Evolutionary conservation across 768 basidiomycete species (phyloP).

Genomic region (Russula dissimulans): DNA sequence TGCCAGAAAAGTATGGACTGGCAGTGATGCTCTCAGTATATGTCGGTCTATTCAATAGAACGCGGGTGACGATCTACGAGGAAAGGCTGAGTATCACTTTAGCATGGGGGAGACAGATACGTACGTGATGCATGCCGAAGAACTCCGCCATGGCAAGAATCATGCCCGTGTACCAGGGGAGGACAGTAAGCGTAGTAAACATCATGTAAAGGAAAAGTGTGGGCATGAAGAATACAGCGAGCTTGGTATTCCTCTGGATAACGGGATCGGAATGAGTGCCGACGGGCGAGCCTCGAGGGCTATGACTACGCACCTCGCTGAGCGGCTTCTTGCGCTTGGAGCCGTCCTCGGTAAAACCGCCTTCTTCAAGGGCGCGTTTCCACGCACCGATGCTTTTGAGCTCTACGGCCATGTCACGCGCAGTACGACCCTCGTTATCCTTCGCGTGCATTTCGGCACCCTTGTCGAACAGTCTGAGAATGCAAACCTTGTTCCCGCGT

Average conservation of each 20-base stretch:
- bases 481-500: slow-evolving; percentile 82
- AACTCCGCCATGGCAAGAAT: slow-evolving; percentile 79
- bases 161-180: slow-evolving; percentile 87
- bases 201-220: slow-evolving; percentile 73
- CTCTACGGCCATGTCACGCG: slow-evolving; percentile 91
- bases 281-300: not conserved
- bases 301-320: slow-evolving; percentile 45
- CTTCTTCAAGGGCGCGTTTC: slow-evolving; percentile 82
- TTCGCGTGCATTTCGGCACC: slow-evolving; percentile 76
- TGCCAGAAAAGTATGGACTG: slow-evolving; percentile 89
- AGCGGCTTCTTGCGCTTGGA: slow-evolving; percentile 55
- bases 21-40: slow-evolving; percentile 78
- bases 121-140: slow-evolving; percentile 89
- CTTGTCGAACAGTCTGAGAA: slow-evolving; percentile 74
- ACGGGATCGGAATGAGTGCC: not conserved
- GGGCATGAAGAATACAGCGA: slow-evolving; percentile 71
- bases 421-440: slow-evolving; percentile 78
- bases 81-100: slow-evolving; percentile 7
- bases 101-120: slow-evolving; percentile 24
- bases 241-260: slow-evolving; percentile 66
- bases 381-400: slow-evolving; percentile 86
- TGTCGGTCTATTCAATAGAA: slow-evolving; percentile 70
- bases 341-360: slow-evolving; percentile 73
- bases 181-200: slow-evolving; percentile 70
- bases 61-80: slow-evolving; percentile 68